Evolutionary conservation across 176 grass and related monocot genomes (phyloP).

Genomic region (Juncus effusus): DNA sequence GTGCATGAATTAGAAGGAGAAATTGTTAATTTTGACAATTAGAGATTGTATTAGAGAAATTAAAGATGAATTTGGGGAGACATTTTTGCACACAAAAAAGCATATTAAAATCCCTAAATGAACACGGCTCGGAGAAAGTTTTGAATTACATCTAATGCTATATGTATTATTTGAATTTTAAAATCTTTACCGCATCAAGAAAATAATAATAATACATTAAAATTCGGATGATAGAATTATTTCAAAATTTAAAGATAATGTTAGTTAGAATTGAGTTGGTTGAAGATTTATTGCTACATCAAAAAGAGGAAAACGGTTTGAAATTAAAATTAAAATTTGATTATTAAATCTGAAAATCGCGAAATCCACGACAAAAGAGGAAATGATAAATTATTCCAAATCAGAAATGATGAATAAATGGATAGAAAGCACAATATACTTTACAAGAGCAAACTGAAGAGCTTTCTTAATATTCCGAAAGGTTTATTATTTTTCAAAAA

Average conservation of each 20-base stretch:
- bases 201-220: slow-evolving; percentile 22
- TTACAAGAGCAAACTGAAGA: slow-evolving; percentile 97
- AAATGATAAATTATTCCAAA: slow-evolving; percentile 74
- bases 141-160: slow-evolving; percentile 48
- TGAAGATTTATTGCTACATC: slow-evolving; percentile 39
- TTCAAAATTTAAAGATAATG: slow-evolving; percentile 60
- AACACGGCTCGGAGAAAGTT: slow-evolving; percentile 60
- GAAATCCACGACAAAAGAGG: slow-evolving; percentile 67
- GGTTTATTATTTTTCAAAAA: slow-evolving; percentile 68
- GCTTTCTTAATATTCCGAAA: slow-evolving; percentile 69
- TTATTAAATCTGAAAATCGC: slow-evolving; percentile 53
- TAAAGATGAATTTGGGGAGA: slow-evolving; percentile 63
- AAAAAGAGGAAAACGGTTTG: slow-evolving; percentile 35
- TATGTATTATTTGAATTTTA: slow-evolving; percentile 64
- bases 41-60: slow-evolving; percentile 56
- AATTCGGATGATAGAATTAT: slow-evolving; percentile 43
- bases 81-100: slow-evolving; percentile 51
- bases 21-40: slow-evolving; percentile 52
- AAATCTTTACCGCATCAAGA: slow-evolving; percentile 50
- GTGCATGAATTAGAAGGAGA: slow-evolving; percentile 77
- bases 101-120: slow-evolving; percentile 44
- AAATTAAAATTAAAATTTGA: slow-evolving; percentile 53
- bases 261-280: slow-evolving; percentile 38
- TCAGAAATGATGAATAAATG: slow-evolving; percentile 88
- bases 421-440: slow-evolving; percentile 68